phyloP scores from a whole-genome alignment of 768 basidiomycete species.

The Termitomyces sp. region DNA sequence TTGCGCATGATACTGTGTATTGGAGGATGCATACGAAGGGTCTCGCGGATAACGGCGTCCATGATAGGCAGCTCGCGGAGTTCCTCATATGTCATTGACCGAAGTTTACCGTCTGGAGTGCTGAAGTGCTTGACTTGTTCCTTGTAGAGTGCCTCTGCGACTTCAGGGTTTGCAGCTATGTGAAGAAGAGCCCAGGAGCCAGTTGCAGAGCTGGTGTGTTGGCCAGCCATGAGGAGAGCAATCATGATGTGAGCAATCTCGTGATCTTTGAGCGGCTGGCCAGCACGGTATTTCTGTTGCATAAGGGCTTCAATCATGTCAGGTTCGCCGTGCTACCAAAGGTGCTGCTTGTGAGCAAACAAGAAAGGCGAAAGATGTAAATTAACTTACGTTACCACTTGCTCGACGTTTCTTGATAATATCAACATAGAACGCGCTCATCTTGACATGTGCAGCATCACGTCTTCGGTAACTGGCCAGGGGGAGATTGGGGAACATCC shows the following conservation, averaged over 20 bases:
- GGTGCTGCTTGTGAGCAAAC: neutral
- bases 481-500: conserved; percentile 91
- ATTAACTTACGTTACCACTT: conserved; percentile 36
- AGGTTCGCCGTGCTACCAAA: conserved; percentile 45
- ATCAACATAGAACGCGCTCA: conserved; percentile 88
- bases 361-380: neutral
- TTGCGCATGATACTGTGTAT: conserved; percentile 95
- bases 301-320: conserved; percentile 92
- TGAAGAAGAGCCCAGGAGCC: conserved; percentile 89
- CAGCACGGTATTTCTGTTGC: conserved; percentile 79
- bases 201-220: conserved; percentile 94
- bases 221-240: conserved; percentile 98
- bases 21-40: conserved; percentile 88
- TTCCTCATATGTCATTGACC: conserved; percentile 81
- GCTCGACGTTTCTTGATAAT: conserved; percentile 74
- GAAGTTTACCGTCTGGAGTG: conserved; percentile 73
- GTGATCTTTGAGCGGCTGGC: conserved; percentile 71
- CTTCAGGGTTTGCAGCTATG: conserved; percentile 65
- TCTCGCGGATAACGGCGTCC: conserved; percentile 90
- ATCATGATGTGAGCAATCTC: conserved; percentile 99
- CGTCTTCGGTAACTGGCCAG: conserved; percentile 85
- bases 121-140: conserved; percentile 86
- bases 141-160: conserved; percentile 80
- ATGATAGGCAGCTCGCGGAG: conserved; percentile 77
- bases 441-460: conserved; percentile 86